These are phyloP conservation scores for Cryptococcus sp. DNA, from an alignment of 1,284 basidiomycete genomes.

Conservation along the genomic window DNA sequence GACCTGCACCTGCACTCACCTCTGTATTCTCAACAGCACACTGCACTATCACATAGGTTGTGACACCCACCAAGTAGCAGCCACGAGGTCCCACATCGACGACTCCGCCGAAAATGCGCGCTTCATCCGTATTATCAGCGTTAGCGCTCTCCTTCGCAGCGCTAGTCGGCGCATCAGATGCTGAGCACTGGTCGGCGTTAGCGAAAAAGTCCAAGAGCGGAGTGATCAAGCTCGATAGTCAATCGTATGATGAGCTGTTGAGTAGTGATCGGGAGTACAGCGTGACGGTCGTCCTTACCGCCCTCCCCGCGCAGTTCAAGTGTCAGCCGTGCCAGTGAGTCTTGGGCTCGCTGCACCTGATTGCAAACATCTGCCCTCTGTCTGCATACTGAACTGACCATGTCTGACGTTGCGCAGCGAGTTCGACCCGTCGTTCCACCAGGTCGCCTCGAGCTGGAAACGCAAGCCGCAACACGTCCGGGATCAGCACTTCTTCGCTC, in stretches of 20 bases:
- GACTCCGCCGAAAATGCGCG: constrained; percentile 24
- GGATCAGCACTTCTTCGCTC: constrained; percentile 84
- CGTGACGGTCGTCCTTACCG: constrained; percentile 79
- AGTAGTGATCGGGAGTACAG: constrained; percentile 74
- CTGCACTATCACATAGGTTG: too few relatives aligned
- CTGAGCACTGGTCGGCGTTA: constrained; percentile 55
- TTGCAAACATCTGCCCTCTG: neutral
- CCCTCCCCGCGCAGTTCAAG: constrained; percentile 72
- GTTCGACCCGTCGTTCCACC: constrained; percentile 77
- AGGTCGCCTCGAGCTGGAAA: constrained; percentile 78
- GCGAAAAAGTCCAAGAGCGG: constrained; percentile 69
- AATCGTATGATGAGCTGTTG: constrained; percentile 70
- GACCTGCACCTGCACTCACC: too few relatives aligned
- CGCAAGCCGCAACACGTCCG: constrained; percentile 63
- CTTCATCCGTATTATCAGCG: constrained; percentile 18
- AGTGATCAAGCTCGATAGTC: constrained; percentile 74
- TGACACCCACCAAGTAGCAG: neutral
- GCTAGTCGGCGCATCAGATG: constrained; percentile 28
- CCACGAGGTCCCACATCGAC: neutral
- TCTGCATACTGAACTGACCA: too few relatives aligned
- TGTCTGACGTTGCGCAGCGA: constrained; percentile 58
- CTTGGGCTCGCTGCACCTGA: neutral
- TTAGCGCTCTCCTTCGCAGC: constrained; percentile 18
- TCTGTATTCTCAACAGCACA: too few relatives aligned
- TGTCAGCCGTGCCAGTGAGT: constrained; percentile 57